Conservation (phyloP, 1,284 basidiomycete species). For the Ganoderma boninense region DNA sequence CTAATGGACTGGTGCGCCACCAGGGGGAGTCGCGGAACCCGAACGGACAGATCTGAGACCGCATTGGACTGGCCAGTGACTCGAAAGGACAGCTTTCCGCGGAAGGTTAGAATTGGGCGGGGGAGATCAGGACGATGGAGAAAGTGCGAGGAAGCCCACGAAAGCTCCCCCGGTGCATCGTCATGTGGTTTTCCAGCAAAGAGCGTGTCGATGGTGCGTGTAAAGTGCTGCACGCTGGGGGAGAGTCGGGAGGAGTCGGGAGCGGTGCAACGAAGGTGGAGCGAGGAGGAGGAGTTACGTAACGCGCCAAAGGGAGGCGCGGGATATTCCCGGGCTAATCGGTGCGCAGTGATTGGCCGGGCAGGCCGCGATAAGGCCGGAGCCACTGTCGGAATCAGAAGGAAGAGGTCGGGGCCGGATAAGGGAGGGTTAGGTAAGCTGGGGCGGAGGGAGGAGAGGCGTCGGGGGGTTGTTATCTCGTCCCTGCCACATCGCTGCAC, state of each 20-base stretch:
- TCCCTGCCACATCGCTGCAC: conserved; percentile 26
- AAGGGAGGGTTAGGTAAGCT: conserved; percentile 29
- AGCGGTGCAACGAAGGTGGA: conserved; percentile 14
- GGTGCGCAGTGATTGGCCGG: conserved; percentile 27
- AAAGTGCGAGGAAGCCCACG: not conserved
- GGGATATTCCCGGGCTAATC: conserved; percentile 27
- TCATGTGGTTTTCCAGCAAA: not conserved
- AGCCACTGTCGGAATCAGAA: conserved; percentile 4
- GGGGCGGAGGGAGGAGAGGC: not conserved
- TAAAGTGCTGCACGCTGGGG: not conserved
- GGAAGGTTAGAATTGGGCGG: not conserved
- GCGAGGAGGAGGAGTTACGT: conserved; percentile 19
- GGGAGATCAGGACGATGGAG: not conserved
- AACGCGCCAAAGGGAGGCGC: conserved; percentile 13
- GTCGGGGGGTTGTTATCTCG: conserved; percentile 25
- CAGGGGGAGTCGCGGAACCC: not conserved
- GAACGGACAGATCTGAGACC: not conserved
- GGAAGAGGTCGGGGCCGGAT: conserved; percentile 7
- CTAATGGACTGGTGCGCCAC: not conserved
- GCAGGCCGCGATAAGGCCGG: conserved; percentile 27
- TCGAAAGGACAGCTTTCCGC: not conserved
- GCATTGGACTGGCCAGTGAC: not conserved
- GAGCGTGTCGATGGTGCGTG: no score
- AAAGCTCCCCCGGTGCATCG: not conserved
- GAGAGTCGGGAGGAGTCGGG: conserved; percentile 7